Conservation (phyloP, 2,329 filamentous ascomycete species). For the Grosmannia serpens region DNA sequence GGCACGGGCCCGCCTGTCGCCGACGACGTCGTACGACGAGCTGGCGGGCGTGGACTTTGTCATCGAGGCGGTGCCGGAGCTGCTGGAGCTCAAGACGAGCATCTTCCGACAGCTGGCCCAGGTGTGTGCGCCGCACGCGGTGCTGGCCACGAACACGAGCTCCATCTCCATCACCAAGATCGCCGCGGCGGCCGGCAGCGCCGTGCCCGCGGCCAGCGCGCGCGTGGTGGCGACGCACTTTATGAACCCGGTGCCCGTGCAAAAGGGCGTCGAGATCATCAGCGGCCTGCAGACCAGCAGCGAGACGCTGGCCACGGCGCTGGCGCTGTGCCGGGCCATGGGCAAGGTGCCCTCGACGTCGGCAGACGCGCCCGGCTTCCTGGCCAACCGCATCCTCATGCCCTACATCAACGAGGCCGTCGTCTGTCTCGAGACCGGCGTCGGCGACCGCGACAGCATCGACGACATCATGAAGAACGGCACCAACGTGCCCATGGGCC, state of each 20-base stretch:
- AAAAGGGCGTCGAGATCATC: constrained; percentile 97
- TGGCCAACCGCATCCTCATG: constrained; percentile 96
- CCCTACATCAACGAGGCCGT: constrained; percentile 98
- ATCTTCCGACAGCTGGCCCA: constrained; percentile 78
- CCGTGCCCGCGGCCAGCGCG: constrained; percentile 56
- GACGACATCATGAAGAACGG: constrained; percentile 99
- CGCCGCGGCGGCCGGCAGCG: constrained; percentile 68
- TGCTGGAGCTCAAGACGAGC: constrained; percentile 71
- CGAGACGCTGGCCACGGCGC: constrained; percentile 67
- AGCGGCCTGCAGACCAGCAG: constrained; percentile 82
- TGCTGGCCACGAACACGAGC: constrained; percentile 96
- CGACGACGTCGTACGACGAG: constrained; percentile 63
- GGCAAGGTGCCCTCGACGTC: constrained; percentile 84
- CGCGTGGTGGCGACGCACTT: constrained; percentile 94
- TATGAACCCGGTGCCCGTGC: constrained; percentile 97
- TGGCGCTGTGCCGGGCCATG: constrained; percentile 83
- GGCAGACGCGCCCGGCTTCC: constrained; percentile 83
- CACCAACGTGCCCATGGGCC: constrained; percentile 97
- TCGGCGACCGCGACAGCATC: constrained; percentile 82
- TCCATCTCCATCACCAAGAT: constrained; percentile 96
- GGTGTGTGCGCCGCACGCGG: constrained; percentile 71
- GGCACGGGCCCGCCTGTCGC: constrained; percentile 55
- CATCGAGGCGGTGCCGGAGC: constrained; percentile 94
- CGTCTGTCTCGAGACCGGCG: constrained; percentile 87
- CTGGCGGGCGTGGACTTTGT: constrained; percentile 86